Base-by-base conservation (phyloP, 108 stramenopile genomes). In the Fragilariopsis cylindrus region DNA sequence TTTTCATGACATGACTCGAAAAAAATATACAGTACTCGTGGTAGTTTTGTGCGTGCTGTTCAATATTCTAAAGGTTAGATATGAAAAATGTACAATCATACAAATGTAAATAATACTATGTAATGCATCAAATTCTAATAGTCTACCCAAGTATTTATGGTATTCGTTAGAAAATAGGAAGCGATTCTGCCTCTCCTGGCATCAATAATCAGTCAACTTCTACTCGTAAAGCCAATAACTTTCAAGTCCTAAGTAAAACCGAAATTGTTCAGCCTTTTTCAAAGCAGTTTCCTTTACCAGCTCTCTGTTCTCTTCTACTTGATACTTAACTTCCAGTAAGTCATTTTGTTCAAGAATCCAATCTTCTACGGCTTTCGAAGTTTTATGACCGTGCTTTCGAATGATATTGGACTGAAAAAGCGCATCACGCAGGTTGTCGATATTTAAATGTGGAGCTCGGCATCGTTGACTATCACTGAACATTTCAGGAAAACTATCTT, bases 191-290 rank as follows among this genome's bases (percentile, higher is more conserved):
- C 30, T 30, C 30, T 30, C 30, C 30, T 30, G 30, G 30, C 30
- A 30, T 30, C 30, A 30, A 30, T 30, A 30, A 30, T 30, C 18
- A 45, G 5, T 47, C 48, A 54, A 41, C 40, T n/a, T 71, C 78
- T 79, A 88, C 64, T 87, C 79, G 74, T 86, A 87, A 57, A 85
- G 65, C 92, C 92, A 90, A 16, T 78, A 49, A 19, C 71, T 73
- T 65, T 90, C 92, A 65, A 96, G 72, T n/a, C 96, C 96, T 21
- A 96, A 85, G 69, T 80, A 96, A 70, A 96, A 94, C 41, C 80
- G 72, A 71, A 74, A 58, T 39, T 80, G 83, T 47, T 67, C 57
- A 4, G 93, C 93, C 82, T 95, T 96, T 40, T 82, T 74, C 67
- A 93, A 66, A 16, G 88, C 93, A 39, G 72, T 75, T 19, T 50